Base-by-base conservation (phyloP, 345 rosid species). In the Populus tremula region DNA sequence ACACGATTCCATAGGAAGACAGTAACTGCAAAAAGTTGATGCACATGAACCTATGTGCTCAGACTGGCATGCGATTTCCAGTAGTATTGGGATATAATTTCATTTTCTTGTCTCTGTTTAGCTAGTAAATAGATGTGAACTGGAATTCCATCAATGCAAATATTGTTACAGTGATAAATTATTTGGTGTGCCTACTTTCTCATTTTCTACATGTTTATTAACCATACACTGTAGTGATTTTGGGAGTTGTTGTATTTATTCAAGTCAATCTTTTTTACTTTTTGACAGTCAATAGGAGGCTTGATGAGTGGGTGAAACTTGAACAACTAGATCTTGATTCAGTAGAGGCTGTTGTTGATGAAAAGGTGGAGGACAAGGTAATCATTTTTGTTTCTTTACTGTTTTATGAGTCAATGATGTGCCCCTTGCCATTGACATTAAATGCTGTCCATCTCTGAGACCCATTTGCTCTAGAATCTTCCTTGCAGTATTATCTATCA, bases 361-460 rank as follows among this genome's bases (percentile, higher is more conserved):
- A 95, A 84, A 95, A 95, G 81, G 97, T 95, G 69, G 99, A 95
- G 74, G 99, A 95, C 77, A 95, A 95, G 99, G 99, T 93, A 82
- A 62, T 75, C n/a, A 2, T 49, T n/a, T 41, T 9, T 68, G 13
- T 31, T 38, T 29, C 39, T 45, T 27, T 45, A 2, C 50, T 9
- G 64, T 23, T 59, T 59, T 9, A 3, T 23, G 23, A 59, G 27
- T 56, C 29, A 8, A 1, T n/a, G 27, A 56, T n/a, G 63, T 9
- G 23, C 14, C 23, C 63, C 25, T 56, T 56, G 11, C 16, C 29
- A 23, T 59, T 59, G 29, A 59, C 29, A n/a, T 23, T 59, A 11
- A 59, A 59, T 3, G 13, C 1, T 47, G 17, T 33, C 38, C 31
- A 33, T 63, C 17, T 67, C 16, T 45, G 45, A 43, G 41, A 16